Conservation (phyloP, 257 asterid genomes). For the Penstemon eatonii region DNA sequence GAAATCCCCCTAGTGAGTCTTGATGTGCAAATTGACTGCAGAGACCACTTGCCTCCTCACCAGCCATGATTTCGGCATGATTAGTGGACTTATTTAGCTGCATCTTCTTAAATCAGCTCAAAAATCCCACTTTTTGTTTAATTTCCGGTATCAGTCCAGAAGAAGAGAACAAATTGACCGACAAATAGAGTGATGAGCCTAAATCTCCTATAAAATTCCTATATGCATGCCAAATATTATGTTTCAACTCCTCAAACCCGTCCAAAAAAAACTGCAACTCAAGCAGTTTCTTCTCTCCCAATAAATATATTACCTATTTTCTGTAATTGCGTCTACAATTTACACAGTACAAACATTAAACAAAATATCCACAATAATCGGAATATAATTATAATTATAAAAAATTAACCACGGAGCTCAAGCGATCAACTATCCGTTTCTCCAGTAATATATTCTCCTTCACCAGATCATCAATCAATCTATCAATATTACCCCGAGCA, state of each 20-base stretch:
- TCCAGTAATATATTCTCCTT: constrained; percentile 20
- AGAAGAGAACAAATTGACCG: not conserved
- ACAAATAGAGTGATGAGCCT: not conserved
- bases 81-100: constrained; percentile 39
- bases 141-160: constrained; percentile 15
- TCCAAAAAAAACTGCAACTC: constrained; percentile 16
- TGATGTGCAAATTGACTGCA: constrained; percentile 43
- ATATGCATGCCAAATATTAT: not conserved
- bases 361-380: constrained; percentile 21
- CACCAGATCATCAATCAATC: constrained; percentile 39
- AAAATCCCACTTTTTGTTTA: constrained; percentile 15
- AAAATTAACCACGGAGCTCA: constrained; percentile 13
- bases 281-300: too few species aligned
- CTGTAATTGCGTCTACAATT: not conserved
- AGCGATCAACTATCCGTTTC: constrained; percentile 35
- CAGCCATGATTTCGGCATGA: constrained; percentile 38
- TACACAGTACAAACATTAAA: constrained; percentile 11
- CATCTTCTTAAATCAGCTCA: constrained; percentile 34
- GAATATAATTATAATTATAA: not conserved
- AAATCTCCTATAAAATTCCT: constrained; percentile 5
- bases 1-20: constrained; percentile 31
- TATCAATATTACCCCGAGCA: constrained; percentile 18
- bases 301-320: not conserved
- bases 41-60: constrained; percentile 42
- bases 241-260: constrained; percentile 21